Percentiles rank a stretch among this genome's conserved stretches.
phyloP scores from a whole-genome alignment of 1,139 yeast species.

The Candida sanyaensis region DNA sequence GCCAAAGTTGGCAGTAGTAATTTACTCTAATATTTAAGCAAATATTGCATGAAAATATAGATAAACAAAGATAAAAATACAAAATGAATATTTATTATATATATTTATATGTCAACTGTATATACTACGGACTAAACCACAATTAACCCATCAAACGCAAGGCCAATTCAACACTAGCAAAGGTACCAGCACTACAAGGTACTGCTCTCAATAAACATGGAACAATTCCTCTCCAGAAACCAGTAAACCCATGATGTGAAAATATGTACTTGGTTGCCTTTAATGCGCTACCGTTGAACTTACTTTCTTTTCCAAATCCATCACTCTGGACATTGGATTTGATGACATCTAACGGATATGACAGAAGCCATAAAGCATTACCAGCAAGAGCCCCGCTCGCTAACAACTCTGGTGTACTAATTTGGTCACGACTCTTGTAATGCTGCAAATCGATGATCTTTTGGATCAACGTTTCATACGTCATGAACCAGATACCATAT shows the following conservation, averaged over 20 bases:
- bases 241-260: constrained; percentile 48
- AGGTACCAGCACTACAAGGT: constrained; percentile 77
- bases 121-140: neutral
- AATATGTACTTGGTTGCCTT: constrained; percentile 52
- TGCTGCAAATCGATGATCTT: constrained; percentile 33
- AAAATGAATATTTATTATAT: too few species aligned
- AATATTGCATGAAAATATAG: too few species aligned
- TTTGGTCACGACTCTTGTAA: constrained; percentile 47
- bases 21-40: too few species aligned
- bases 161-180: constrained; percentile 75
- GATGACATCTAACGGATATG: constrained; percentile 73
- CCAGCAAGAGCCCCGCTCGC: constrained; percentile 72
- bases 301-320: constrained; percentile 47
- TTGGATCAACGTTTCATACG: constrained; percentile 65
- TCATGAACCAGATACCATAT: constrained; percentile 79
- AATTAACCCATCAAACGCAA: constrained; percentile 52
- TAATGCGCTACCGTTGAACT: constrained; percentile 45
- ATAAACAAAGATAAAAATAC: too few species aligned
- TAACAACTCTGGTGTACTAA: constrained; percentile 63
- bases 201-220: constrained; percentile 72
- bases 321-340: constrained; percentile 74
- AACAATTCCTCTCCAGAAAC: constrained; percentile 72
- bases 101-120: neutral
- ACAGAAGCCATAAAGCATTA: constrained; percentile 68
- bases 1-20: too few species aligned